Evolutionary conservation across 1,284 basidiomycete species (phyloP), one percentile per base, ranked within the genome.

Genomic region (Cystobasidium sp.): DNA sequence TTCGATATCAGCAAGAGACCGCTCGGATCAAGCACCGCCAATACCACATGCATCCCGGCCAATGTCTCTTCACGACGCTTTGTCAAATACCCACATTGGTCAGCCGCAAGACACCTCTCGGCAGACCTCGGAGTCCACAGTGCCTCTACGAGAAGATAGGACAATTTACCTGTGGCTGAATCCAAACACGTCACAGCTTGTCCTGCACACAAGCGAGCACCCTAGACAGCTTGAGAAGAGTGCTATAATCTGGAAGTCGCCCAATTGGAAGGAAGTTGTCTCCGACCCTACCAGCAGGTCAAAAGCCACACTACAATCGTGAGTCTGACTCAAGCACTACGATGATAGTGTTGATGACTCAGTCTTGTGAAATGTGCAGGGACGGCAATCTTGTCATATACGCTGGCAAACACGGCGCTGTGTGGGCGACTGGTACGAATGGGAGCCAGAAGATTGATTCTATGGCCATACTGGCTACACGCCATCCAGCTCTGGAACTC

Each of bases 341-440:
- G 14, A 9, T n/a, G 12, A 12, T 5, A 16, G 58, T 31, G 61
- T 1, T 46, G 43, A 9, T 14, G 18, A 55, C 12, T n/a, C 51
- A 49, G 39, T 20, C 31, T 8, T 59, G 6, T 18, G 31, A 41
- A 31, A 18, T 9, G 1, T 66, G 24, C 64, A 66, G 64, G 6
- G 64, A 66, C 22, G 64, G 78, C 10, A 80, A 80, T 58, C 43
- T 77, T 8, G 79, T 79, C 20, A 67, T 80, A 8, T 80, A 80
- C 53, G 70, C 67, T 1, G 68, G 67, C 24, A 43, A 51, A 12
- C 55, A 41, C n/a, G 71, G 77, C 14, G 64, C 72, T 10, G 65
- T 75, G 9, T 80, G 78, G 77, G 79, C 79, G 10, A 76, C 68
- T 12, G 75, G 71, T 22, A 78, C 79, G 14, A 76, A 77, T 22